phyloP scores from a whole-genome alignment of 73 alveolate genomes.

The Diophrys appendiculata region DNA sequence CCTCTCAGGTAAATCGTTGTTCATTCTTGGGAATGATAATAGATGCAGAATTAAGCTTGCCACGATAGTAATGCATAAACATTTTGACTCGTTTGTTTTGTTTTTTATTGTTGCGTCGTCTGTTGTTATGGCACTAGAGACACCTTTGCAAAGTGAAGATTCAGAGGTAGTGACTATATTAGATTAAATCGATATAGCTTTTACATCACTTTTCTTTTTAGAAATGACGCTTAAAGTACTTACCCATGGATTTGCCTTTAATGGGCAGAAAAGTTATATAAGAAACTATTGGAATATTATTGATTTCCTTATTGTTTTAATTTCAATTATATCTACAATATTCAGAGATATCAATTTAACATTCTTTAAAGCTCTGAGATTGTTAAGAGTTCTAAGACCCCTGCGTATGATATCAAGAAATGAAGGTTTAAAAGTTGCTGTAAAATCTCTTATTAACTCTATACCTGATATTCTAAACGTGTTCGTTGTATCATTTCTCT shows the following conservation, averaged over 20 bases:
- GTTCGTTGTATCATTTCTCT: conserved; percentile 12
- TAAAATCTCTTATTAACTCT: conserved; percentile 41
- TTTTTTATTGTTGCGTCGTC: conserved; percentile 74
- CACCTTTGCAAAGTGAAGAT: conserved; percentile 51
- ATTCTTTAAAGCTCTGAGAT: conserved; percentile 59
- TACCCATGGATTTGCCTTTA: conserved; percentile 75
- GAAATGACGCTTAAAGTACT: conserved; percentile 14
- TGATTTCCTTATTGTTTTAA: conserved; percentile 90
- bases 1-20: conserved; percentile 52
- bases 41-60: conserved; percentile 69
- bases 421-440: conserved; percentile 69
- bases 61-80: conserved; percentile 54
- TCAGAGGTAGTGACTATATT: neutral
- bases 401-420: conserved; percentile 65
- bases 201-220: neutral
- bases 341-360: conserved; percentile 37
- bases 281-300: conserved; percentile 90
- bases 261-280: conserved; percentile 79
- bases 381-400: conserved; percentile 73
- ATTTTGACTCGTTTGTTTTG: conserved; percentile 79
- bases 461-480: conserved; percentile 37
- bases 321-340: conserved; percentile 64
- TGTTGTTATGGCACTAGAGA: conserved; percentile 59
- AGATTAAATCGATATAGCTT: conserved; percentile 4
- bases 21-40: conserved; percentile 27